These are phyloP conservation scores for Escallonia herrerae DNA, from an alignment of 129 eudicot species.

Conservation along the genomic window DNA sequence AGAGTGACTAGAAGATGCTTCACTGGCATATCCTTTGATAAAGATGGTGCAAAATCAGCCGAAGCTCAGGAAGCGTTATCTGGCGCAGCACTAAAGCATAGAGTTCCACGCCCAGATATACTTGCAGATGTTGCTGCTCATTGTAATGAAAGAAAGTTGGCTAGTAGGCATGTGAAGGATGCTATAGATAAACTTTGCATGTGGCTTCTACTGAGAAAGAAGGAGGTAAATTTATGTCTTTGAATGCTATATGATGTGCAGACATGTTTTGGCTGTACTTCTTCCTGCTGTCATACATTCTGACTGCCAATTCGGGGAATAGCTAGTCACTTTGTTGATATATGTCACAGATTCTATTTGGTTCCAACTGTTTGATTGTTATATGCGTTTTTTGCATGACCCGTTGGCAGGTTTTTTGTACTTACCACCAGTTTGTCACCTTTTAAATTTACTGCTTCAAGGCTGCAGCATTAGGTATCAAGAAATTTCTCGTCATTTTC, in stretches of 20 bases:
- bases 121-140: constrained; percentile 68
- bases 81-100: constrained; percentile 45
- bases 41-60: constrained; percentile 37
- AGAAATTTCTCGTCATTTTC: too few relatives aligned
- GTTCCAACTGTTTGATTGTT: too few relatives aligned
- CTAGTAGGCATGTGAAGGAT: constrained; percentile 78
- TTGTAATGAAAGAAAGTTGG: constrained; percentile 72
- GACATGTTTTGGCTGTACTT: not conserved
- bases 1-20: constrained; percentile 40
- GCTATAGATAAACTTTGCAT: constrained; percentile 63
- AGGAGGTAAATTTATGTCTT: constrained; percentile 45
- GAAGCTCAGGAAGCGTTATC: constrained; percentile 52
- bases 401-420: too few relatives aligned
- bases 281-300: too few relatives aligned
- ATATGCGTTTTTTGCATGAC: too few relatives aligned
- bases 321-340: too few relatives aligned
- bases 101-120: constrained; percentile 35
- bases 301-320: too few relatives aligned
- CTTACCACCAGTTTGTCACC: too few relatives aligned
- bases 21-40: constrained; percentile 41
- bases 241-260: not conserved
- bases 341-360: too few relatives aligned
- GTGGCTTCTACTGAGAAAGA: constrained; percentile 73
- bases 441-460: too few relatives aligned
- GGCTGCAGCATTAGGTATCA: too few relatives aligned